Conservation (phyloP, 306 rosid species). For the Vigna nakashimae region DNA sequence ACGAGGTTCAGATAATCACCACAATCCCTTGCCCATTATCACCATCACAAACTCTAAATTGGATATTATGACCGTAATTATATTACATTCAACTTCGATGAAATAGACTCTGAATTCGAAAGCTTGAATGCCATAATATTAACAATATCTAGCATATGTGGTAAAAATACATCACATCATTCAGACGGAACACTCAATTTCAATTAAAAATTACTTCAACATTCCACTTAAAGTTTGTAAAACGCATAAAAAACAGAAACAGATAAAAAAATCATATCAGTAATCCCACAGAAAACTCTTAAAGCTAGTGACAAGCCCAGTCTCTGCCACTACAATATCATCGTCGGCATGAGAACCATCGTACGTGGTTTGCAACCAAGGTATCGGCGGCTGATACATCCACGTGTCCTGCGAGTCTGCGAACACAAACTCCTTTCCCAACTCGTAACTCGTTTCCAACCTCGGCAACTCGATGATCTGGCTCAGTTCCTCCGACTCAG, state of each 20-base stretch:
- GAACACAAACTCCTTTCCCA: slow-evolving; percentile 61
- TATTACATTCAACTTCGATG: too few relatives aligned
- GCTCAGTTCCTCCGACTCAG: slow-evolving; percentile 62
- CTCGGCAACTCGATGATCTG: slow-evolving; percentile 81
- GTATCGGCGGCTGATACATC: slow-evolving; percentile 65
- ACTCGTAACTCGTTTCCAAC: slow-evolving; percentile 58
- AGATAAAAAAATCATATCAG: neutral
- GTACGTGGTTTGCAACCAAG: slow-evolving; percentile 53
- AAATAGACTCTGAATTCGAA: too few relatives aligned
- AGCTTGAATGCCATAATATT: too few relatives aligned
- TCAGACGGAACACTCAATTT: neutral
- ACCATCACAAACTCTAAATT: too few relatives aligned
- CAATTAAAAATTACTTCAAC: neutral
- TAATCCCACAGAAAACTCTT: slow-evolving; percentile 61
- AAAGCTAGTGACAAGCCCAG: slow-evolving; percentile 40
- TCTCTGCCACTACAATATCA: slow-evolving; percentile 38
- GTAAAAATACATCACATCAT: too few relatives aligned
- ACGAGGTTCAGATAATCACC: too few relatives aligned
- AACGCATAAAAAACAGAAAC: neutral
- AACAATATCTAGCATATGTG: too few relatives aligned
- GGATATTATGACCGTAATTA: too few relatives aligned
- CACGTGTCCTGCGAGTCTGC: slow-evolving; percentile 67
- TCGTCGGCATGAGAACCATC: slow-evolving; percentile 32
- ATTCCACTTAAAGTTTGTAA: neutral
- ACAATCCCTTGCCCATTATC: too few relatives aligned